phyloP scores from a whole-genome alignment of 1,139 yeast genomes.

The Oligophagozyma castellii region DNA sequence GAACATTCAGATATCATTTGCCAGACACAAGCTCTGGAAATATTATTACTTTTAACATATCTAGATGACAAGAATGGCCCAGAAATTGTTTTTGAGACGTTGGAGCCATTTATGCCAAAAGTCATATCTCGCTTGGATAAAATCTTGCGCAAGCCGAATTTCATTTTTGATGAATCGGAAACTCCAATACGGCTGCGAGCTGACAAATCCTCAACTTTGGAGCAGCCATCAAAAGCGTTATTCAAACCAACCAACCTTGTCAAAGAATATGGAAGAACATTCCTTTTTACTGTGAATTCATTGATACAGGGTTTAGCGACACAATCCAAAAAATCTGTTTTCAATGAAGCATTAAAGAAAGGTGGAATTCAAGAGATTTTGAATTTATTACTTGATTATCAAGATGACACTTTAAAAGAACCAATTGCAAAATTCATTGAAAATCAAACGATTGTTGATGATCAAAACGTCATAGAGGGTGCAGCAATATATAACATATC shows the following conservation, averaged over 20 bases:
- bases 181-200: too few relatives aligned
- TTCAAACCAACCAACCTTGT: conserved; percentile 7
- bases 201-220: too few relatives aligned
- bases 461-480: neutral
- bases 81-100: conserved; percentile 1
- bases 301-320: conserved; percentile 5
- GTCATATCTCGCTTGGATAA: neutral
- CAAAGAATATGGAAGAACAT: conserved; percentile 7
- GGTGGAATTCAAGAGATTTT: neutral
- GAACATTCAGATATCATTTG: conserved; percentile 3
- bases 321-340: neutral
- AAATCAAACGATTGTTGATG: neutral
- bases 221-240: conserved; percentile 2
- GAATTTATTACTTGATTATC: neutral
- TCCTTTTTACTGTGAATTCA: conserved; percentile 8
- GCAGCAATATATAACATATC: conserved; percentile 4
- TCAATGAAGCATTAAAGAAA: neutral
- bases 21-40: conserved; percentile 7
- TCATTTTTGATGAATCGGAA: conserved; percentile 1
- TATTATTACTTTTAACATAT: conserved; percentile 7
- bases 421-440: neutral
- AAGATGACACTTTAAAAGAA: neutral
- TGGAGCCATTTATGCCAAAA: conserved; percentile 1
- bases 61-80: conserved; percentile 4
- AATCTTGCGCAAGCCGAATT: conserved; percentile 1